Percentiles rank a stretch among this genome's conserved stretches.
Evolutionary conservation across 2,329 filamentous ascomycete species (phyloP).

Genomic region (Biscogniauxia marginata): DNA sequence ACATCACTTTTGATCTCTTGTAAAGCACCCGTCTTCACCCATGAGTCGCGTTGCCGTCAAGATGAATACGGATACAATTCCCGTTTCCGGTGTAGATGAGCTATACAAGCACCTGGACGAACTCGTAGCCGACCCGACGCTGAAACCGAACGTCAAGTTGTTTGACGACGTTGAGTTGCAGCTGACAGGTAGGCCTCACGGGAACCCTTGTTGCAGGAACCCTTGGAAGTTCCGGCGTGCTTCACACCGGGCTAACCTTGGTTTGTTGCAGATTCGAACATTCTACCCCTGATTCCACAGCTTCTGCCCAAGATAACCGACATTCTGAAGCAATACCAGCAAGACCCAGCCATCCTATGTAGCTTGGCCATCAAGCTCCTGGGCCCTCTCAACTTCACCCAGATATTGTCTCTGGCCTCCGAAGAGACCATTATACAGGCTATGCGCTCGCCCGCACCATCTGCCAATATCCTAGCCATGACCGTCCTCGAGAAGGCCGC

Average conservation of each 20-base stretch:
- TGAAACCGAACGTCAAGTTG: conserved; percentile 46
- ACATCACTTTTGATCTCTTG: not conserved
- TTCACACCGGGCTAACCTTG: no score
- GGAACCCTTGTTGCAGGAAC: not conserved
- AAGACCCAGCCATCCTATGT: conserved; percentile 51
- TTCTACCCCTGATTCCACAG: conserved; percentile 48
- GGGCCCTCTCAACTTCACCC: conserved; percentile 49
- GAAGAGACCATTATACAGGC: conserved; percentile 51
- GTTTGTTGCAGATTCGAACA: conserved; percentile 46
- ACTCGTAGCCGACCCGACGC: conserved; percentile 43
- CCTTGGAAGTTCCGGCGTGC: no score
- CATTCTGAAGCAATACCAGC: conserved; percentile 50
- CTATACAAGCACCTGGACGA: conserved; percentile 53
- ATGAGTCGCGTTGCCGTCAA: conserved; percentile 37
- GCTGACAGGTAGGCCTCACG: conserved; percentile 45
- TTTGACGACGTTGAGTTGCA: conserved; percentile 61
- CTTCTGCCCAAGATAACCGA: conserved; percentile 54
- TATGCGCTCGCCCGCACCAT: conserved; percentile 51
- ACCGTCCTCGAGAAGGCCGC: conserved; percentile 56
- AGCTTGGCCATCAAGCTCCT: conserved; percentile 57
- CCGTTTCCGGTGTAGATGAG: conserved; percentile 52
- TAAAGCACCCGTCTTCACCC: not conserved
- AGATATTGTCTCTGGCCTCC: conserved; percentile 51
- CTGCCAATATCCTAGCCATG: conserved; percentile 58
- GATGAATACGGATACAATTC: conserved; percentile 42